Evolutionary conservation across 2,329 filamentous ascomycete species (phyloP), one percentile per base, ranked within the genome.

Genomic region (Sporothrix protearum): DNA sequence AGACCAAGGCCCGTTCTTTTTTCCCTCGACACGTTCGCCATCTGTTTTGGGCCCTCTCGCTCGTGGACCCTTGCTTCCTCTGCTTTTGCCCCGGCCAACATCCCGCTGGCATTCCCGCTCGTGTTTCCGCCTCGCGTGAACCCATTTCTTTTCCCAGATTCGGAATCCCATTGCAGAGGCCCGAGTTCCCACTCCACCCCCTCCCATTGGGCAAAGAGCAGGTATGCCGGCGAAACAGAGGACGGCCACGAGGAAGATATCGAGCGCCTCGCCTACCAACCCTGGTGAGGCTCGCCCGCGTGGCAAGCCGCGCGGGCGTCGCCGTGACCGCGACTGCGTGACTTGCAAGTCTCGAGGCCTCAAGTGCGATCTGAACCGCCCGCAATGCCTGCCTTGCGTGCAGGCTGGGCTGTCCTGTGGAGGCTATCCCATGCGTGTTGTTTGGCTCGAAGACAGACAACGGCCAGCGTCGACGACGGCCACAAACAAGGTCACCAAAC

Each of bases 351-450:
- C 22, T 0, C 71, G 74, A 19, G 72, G 71, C 0, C 59, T 74
- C 63, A 75, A 75, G 66, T 75, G 74, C 57, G 74, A 75, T 25
- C 74, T 75, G 22, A 74, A 75, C 59, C 74, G 74, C 45, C 74
- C 74, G 10, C 71, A 71, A n/a, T 75, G 73, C 42, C 70, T 71
- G 59, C 74, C 74, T 2, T 75, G 75, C n/a, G 73, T 73, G n/a
- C 71, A 78, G 66, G 76, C 78, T 2, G 78, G 76, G 0, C 49
- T 79, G 9, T 22, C 70, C 0, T 80, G 79, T 55, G 78, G 77
- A 47, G 79, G 77, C 4, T 80, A 80, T 59, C 76, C 78, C 14
- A 77, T 78, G 72, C 73, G 79, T 16, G 76, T 80, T 19, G 75
- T 80, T 1, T 80, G 79, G 79, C 72, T 76, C 42, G 71, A 36